Evolutionary conservation across 163 green algal species (phyloP).

Genomic region (Chlamydomonas reinhardtii): DNA sequence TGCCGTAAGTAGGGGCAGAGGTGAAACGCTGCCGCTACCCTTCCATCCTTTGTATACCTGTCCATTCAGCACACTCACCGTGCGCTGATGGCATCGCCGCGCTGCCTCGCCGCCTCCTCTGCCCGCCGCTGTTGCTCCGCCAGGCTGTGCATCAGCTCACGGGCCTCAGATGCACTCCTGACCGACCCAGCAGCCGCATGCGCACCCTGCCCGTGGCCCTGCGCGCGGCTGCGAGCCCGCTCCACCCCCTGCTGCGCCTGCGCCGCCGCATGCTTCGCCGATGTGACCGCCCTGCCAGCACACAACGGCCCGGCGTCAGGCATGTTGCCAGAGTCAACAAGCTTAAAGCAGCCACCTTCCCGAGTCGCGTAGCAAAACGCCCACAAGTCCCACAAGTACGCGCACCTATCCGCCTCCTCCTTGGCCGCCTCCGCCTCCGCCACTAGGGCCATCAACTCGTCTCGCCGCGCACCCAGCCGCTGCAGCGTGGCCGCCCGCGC

Average conservation of each 20-base stretch:
- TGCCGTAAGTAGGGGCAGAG: too few relatives aligned
- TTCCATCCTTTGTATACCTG: too few relatives aligned
- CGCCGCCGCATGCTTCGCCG: not conserved
- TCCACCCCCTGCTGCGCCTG: slow-evolving; percentile 3
- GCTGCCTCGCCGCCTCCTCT: slow-evolving; percentile 6
- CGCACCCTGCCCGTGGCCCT: too few relatives aligned
- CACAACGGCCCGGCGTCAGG: too few relatives aligned
- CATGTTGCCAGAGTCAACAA: too few relatives aligned
- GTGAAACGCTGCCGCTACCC: too few relatives aligned
- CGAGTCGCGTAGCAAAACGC: too few relatives aligned
- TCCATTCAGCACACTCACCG: not conserved
- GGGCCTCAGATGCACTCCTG: not conserved
- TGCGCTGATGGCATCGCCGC: not conserved
- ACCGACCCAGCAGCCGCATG: too few relatives aligned
- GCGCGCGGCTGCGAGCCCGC: too few relatives aligned
- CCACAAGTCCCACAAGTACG: too few relatives aligned
- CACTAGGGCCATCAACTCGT: slow-evolving; percentile 41
- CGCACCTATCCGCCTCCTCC: slow-evolving; percentile 30
- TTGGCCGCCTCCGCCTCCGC: slow-evolving; percentile 18
- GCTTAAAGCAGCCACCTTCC: too few relatives aligned
- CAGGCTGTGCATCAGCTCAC: not conserved
- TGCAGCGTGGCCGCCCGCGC: slow-evolving; percentile 64
- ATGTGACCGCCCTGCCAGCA: not conserved
- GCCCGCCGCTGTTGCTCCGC: slow-evolving; percentile 1
- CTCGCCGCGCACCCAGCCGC: slow-evolving; percentile 58